Percentiles rank a stretch among this genome's conserved stretches.
Conservation (phyloP, 768 basidiomycete species). For the Phlebiopsis gigantea region DNA sequence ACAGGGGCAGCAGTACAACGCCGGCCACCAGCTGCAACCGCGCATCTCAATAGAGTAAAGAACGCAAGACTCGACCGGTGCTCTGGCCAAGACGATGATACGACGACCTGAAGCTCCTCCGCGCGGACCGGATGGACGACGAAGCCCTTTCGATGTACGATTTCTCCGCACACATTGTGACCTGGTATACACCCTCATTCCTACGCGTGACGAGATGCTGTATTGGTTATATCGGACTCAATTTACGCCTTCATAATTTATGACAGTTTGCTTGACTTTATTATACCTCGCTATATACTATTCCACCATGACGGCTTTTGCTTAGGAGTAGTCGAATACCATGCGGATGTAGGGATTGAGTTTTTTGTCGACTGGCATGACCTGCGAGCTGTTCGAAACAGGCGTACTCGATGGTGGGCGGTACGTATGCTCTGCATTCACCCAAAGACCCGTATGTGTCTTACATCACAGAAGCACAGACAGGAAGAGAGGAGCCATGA, state of each 20-base stretch:
- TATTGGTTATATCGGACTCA: neutral
- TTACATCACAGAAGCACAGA: neutral
- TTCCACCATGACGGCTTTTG: neutral
- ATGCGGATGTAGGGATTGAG: neutral
- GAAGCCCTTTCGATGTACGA: neutral
- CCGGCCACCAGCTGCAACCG: constrained; percentile 49
- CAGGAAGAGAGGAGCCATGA: neutral
- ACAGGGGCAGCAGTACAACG: constrained; percentile 43
- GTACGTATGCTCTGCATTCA: too few relatives aligned
- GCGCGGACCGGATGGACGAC: neutral
- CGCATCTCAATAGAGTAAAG: constrained; percentile 74
- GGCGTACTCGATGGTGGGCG: too few relatives aligned
- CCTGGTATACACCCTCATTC: neutral
- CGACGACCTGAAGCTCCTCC: neutral
- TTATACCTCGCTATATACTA: neutral
- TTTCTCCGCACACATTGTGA: neutral
- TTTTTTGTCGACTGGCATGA: neutral
- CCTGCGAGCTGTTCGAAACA: too few relatives aligned
- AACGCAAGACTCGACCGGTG: neutral
- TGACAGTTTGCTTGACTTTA: neutral
- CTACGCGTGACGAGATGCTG: neutral
- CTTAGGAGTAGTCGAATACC: neutral
- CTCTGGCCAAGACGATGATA: neutral
- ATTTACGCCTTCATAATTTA: neutral
- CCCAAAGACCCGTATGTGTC: neutral